Base-by-base conservation (phyloP, 495 filamentous ascomycete genomes). In the Parmelia sp. region DNA sequence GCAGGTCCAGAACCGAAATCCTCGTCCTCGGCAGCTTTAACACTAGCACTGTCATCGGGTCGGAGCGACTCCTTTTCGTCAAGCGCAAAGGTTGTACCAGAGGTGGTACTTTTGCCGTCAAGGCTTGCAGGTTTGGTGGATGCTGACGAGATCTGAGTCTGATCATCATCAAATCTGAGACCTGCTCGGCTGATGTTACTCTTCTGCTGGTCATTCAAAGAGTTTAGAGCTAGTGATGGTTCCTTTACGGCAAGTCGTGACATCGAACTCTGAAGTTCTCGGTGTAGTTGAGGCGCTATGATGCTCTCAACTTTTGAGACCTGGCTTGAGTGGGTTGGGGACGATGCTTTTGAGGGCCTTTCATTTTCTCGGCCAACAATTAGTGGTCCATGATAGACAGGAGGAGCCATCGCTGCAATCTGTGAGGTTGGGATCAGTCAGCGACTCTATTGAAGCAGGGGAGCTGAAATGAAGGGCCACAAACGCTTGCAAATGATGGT, bases 41-140 rank as follows among this genome's bases (percentile, higher is more conserved):
- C 86, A 71, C 91, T 96, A 23, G 92, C 92, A 72, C 92, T 96
- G 67, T 97, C 92, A 76, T 96, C 92, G 6, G 92, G 92, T 4
- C 91, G 88, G 36, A 96, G 78, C 15, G 92, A 96, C 68, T 96
- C 92, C 71, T 96, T 97, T 74, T 97, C 92, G 71, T 97, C 92
- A 74, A 96, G 78, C 21, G 89, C 91, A 75, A 94, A 96, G 4
- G 92, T 96, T 3, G 89, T 93, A 23, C 88, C 90, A 25, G 92
- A 97, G 17, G 89, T 88, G 69, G 92, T 88, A 73, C 91, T 96
- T 75, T 96, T 96, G 35, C 89, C 90, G 71, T 96, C 91, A 23
- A 95, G 79, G 70, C 91, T 96, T 53, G 90, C 87, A 44, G 90
- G 88, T 74, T 95, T 96, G 6, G 86, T 91, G 10, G 86, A 92